phyloP scores from a whole-genome alignment of 2,329 filamentous ascomycete species.

The Talaromyces sp. region DNA sequence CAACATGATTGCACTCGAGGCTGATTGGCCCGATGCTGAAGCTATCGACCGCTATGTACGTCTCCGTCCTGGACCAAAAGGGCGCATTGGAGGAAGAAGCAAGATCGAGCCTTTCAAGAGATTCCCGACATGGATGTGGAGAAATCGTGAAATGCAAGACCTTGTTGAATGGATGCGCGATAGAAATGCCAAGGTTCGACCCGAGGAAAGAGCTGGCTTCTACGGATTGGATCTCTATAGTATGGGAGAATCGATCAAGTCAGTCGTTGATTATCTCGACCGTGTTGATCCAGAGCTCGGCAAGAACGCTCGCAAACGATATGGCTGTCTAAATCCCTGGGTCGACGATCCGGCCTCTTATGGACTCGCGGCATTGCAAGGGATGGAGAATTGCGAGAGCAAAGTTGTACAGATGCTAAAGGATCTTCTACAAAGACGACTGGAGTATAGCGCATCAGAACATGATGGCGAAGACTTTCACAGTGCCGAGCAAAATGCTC shows the following conservation, averaged over 20 bases:
- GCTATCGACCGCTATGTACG: conserved; percentile 51
- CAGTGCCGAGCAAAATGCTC: conserved; percentile 50
- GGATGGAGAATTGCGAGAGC: conserved; percentile 46
- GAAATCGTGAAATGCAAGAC: conserved; percentile 50
- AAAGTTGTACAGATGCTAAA: conserved; percentile 46
- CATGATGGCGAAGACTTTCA: conserved; percentile 48
- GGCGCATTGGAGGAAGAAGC: conserved; percentile 27
- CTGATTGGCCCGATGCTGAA: conserved; percentile 54
- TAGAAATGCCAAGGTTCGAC: conserved; percentile 37
- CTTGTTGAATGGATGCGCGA: conserved; percentile 52
- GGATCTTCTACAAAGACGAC: conserved; percentile 42
- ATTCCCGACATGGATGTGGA: conserved; percentile 57
- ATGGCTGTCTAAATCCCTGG: conserved; percentile 49
- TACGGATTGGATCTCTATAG: conserved; percentile 54
- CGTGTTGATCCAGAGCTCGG: conserved; percentile 43
- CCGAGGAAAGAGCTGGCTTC: conserved; percentile 38
- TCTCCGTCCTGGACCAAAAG: conserved; percentile 39
- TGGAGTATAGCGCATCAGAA: conserved; percentile 38
- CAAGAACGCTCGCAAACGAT: conserved; percentile 44
- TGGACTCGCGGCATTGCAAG: conserved; percentile 42
- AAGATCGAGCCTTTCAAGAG: conserved; percentile 45
- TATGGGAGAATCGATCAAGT: conserved; percentile 46
- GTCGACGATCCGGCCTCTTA: conserved; percentile 50
- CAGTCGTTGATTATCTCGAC: conserved; percentile 50
- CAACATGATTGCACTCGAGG: conserved; percentile 51